A percentile compares a stretch with the other conserved stretches of the same genome.
Evolutionary conservation across 208 protist species (phyloP).

Genomic region (Phytomonas sp.): DNA sequence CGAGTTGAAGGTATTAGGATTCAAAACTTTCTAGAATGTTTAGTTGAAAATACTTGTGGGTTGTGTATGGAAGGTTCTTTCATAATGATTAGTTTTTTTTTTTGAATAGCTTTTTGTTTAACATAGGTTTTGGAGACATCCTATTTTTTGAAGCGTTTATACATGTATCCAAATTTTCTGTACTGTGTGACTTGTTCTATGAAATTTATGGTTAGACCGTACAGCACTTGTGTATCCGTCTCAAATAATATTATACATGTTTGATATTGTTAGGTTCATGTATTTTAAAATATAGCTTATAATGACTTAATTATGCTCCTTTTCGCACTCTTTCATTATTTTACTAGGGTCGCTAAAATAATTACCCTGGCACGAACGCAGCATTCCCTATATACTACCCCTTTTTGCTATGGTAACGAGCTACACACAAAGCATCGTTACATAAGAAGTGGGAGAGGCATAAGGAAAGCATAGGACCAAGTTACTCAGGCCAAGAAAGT

Average conservation of each 20-base stretch:
- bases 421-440: not conserved
- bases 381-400: not conserved
- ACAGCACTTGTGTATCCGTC: not conserved
- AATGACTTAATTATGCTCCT: not conserved
- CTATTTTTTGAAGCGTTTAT: not conserved
- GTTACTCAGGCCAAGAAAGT: not conserved
- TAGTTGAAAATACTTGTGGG: not conserved
- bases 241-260: not conserved
- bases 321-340: not conserved
- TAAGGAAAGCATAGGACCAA: not conserved
- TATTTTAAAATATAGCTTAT: not conserved
- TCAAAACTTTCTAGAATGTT: constrained; percentile 10
- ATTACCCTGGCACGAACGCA: not conserved
- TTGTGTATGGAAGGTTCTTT: constrained; percentile 9
- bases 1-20: not conserved
- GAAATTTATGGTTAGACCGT: not conserved
- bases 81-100: constrained; percentile 13
- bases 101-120: not conserved
- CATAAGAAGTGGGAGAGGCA: not conserved
- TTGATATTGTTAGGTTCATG: not conserved
- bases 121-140: not conserved
- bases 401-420: not conserved
- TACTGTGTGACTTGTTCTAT: not conserved
- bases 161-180: not conserved
- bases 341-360: not conserved